Evolutionary conservation across 768 basidiomycete species (phyloP).

Genomic region (Leucosporidium creatinivorum): DNA sequence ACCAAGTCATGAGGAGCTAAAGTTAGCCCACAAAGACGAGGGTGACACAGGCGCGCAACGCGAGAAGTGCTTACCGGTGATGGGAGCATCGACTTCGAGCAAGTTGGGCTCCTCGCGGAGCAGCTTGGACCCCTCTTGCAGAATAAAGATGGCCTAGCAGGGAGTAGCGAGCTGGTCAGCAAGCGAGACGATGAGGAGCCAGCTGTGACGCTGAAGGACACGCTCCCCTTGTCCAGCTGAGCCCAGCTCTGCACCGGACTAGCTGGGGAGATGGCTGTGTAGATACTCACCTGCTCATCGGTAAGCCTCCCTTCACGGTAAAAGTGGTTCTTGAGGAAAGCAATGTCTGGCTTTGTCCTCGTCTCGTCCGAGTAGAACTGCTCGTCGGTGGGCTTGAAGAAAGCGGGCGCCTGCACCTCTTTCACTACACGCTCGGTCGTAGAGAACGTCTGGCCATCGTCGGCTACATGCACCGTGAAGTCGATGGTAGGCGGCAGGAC

Average conservation of each 20-base stretch:
- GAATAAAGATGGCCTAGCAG: conserved; percentile 78
- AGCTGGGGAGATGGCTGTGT: not conserved
- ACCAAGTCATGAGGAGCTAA: not conserved
- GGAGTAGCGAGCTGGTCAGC: not conserved
- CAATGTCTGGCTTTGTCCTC: conserved; percentile 77
- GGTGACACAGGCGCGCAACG: not conserved
- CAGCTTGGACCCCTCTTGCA: conserved; percentile 77
- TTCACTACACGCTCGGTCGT: conserved; percentile 95
- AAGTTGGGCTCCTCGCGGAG: conserved; percentile 81
- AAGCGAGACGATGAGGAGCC: not conserved
- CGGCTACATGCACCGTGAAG: conserved; percentile 42
- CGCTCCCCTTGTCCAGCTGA: not conserved
- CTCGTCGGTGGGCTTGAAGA: conserved; percentile 79
- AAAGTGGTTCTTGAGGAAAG: conserved; percentile 97
- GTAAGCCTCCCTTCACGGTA: conserved; percentile 90
- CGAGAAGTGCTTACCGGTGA: conserved; percentile 63
- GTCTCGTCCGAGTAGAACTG: conserved; percentile 84
- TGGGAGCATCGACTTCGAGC: conserved; percentile 89
- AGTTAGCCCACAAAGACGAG: not conserved
- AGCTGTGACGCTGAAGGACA: not conserved
- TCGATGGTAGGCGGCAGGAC: conserved; percentile 33
- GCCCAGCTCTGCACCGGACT: not conserved
- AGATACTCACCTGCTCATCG: conserved; percentile 52
- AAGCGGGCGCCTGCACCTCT: conserved; percentile 97
- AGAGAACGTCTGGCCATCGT: conserved; percentile 82